A percentile compares a stretch with the other conserved stretches of the same genome.
phyloP scores from a whole-genome alignment of 2,329 filamentous ascomycete genomes.

The Aspergillus awamori region DNA sequence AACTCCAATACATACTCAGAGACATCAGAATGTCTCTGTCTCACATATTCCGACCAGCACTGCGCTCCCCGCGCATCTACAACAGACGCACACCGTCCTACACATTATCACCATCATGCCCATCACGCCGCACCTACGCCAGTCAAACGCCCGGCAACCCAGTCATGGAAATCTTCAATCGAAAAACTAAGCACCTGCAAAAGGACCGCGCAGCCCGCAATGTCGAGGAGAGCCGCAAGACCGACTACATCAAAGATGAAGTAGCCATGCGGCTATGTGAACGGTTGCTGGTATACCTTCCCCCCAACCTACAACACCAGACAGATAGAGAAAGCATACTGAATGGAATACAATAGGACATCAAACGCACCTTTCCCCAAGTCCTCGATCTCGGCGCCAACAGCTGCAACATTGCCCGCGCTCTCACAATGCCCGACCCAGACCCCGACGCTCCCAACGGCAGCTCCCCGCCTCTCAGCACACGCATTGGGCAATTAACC shows the following conservation, averaged over 20 bases:
- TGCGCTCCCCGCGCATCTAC: conserved; percentile 23
- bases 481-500: conserved; percentile 72
- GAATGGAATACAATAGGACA: conserved; percentile 62
- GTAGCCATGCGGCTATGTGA: conserved; percentile 83
- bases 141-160: conserved; percentile 76
- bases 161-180: conserved; percentile 88
- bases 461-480: conserved; percentile 60
- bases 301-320: not conserved
- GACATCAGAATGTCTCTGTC: conserved; percentile 29
- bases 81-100: conserved; percentile 10
- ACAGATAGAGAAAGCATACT: conserved; percentile 17
- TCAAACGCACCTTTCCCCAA: conserved; percentile 81
- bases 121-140: conserved; percentile 64
- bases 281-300: conserved; percentile 69
- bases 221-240: conserved; percentile 70
- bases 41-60: conserved; percentile 17
- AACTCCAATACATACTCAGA: not conserved
- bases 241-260: conserved; percentile 93
- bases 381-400: conserved; percentile 94
- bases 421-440: conserved; percentile 70
- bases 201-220: conserved; percentile 81
- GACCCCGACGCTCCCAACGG: conserved; percentile 54
- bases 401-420: conserved; percentile 88
- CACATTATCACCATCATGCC: conserved; percentile 5
- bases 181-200: conserved; percentile 82